Base-by-base conservation (phyloP, 768 basidiomycete genomes). In the Mycena vulgaris region DNA sequence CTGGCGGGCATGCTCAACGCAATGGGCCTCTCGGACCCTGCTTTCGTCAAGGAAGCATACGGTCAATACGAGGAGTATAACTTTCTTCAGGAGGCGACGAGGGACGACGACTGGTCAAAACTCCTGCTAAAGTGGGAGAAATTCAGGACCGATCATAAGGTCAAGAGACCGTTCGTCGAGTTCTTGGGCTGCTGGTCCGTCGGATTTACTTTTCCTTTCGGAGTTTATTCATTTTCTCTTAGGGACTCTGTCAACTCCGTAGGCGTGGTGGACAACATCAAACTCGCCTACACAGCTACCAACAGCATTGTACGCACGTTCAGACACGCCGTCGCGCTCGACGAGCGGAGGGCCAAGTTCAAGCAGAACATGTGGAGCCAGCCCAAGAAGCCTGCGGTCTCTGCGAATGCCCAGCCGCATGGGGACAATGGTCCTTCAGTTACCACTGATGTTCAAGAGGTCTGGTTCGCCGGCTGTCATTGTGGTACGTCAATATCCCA, bases 161-260 rank as follows among this genome's bases (percentile, higher is more conserved):
- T 66, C 55, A 66, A 57, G 42, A 66, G 9, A 13, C 64, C 64
- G 55, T 49, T 58, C 27, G 28, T 66, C 56, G 56, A 66, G 37
- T 58, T 66, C 64, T 49, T 66, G 56, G 64, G 64, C 27, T 58
- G 47, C 56, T 66, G 64, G 64, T 66, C 42, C 47, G 64, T 49
- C 47, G 47, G 37, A 51, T 51, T 51, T 49, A 56, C 40, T 23
- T 57, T 48, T 28, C 30, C 16, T 58, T 39, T 30, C 9, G 42
- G n/a, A 28, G 0, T 58, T 49, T 25, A 64, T 64, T 66, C 55
- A 57, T 65, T 28, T 39, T 66, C 47, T 48, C 27, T 58, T 27
- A 66, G 64, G 64, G 64, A 66, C 55, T 58, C 64, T 27, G 64
- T 66, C 64, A 66, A 66, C 55, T 66, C 64, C 64, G 64, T 66